Evolutionary conservation across 352 stramenopile genomes (phyloP).

Genomic region (Hyaloperonospora arabidopsidis): DNA sequence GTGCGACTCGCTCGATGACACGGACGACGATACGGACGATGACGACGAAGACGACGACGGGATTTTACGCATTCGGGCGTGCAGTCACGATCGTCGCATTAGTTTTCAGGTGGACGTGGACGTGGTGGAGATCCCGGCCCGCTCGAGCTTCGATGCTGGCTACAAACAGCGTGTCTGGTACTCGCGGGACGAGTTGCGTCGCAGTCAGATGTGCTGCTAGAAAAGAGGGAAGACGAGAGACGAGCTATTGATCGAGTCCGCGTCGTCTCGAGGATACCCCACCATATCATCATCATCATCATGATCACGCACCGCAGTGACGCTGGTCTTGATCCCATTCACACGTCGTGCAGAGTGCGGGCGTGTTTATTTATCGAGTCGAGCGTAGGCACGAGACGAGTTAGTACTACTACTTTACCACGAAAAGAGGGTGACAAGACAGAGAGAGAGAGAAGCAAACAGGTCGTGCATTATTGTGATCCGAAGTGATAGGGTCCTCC

Average conservation of each 20-base stretch:
- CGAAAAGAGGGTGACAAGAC: too few species aligned
- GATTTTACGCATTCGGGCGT: conserved; percentile 46
- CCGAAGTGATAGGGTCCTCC: conserved; percentile 29
- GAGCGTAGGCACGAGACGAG: conserved; percentile 20
- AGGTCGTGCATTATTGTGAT: conserved; percentile 3
- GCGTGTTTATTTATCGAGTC: conserved; percentile 36
- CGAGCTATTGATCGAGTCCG: conserved; percentile 1
- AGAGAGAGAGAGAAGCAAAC: too few species aligned
- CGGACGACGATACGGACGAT: conserved; percentile 24
- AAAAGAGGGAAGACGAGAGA: not conserved
- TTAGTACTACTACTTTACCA: not conserved
- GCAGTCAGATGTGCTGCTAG: conserved; percentile 39
- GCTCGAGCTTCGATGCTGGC: conserved; percentile 62
- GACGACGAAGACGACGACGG: conserved; percentile 49
- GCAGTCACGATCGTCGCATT: conserved; percentile 65
- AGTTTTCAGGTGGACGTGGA: conserved; percentile 70
- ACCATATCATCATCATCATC: too few species aligned
- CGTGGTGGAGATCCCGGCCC: conserved; percentile 62
- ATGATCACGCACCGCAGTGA: too few species aligned
- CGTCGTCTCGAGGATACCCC: too few species aligned
- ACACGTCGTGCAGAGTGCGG: too few species aligned
- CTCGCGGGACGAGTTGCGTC: conserved; percentile 52
- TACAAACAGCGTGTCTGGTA: conserved; percentile 80
- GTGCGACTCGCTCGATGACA: conserved; percentile 51
- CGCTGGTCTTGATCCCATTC: too few species aligned